Base-by-base conservation (phyloP, 1,139 yeast species). In the Zygotorulaspora mrakii region DNA sequence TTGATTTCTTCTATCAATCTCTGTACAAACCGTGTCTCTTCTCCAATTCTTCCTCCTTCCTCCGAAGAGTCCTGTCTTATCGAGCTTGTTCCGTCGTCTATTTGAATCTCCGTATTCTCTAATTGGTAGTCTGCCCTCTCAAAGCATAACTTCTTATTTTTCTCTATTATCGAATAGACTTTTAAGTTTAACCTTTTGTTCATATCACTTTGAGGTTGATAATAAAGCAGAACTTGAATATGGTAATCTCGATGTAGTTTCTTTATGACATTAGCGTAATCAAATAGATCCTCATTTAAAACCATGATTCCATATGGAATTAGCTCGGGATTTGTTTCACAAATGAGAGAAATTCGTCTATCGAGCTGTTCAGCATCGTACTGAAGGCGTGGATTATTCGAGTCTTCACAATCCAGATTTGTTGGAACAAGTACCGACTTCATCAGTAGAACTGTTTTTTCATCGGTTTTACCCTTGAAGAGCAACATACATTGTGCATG, bases 1-100 rank as follows among this genome's bases (percentile, higher is more conserved):
- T 49, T 50, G 7, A 58, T 40, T 27, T 48, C 36, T 22, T 37
- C 45, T 3, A 46, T 39, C 5, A 59, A 25, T 13, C 43, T 40
- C 2, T 35, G 38, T 4, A 42, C 32, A 14, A 49, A 31, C 17
- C 43, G 39, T 17, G 17, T 18, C 25, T 50, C 49, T 28, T 45
- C 40, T 29, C 36, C 35, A 14, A 29, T 14, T 5, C 31, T 32
- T 31, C 26, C 22, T 6, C 20, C 29, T 20, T 27, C 28, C 10
- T 14, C 8, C n/a, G 10, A 17, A 10, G 34, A 28, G 2, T 25
- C 21, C 10, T 29, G 9, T 13, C 10, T 17, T 12, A 17, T 6
- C n/a, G 10, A n/a, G n/a, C 18, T 9, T 20, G 10, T n/a, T 11
- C 28, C 34, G n/a, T 22, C 11, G 11, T 27, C 35, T 17, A 39